phyloP scores from a whole-genome alignment of 257 asterid genomes.

The Striga asiatica region DNA sequence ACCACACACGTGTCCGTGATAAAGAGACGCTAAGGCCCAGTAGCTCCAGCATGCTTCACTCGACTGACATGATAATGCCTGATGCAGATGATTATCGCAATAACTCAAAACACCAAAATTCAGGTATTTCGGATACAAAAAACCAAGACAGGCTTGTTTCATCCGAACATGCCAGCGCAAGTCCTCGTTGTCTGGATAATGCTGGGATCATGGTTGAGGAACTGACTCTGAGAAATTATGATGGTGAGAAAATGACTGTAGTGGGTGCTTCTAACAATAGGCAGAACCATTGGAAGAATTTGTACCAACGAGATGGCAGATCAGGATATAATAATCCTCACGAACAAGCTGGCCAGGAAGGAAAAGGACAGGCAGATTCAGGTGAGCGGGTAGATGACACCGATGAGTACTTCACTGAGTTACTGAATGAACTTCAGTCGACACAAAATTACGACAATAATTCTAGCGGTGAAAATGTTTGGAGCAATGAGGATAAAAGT shows the following conservation, averaged over 20 bases:
- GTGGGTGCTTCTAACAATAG: too few relatives aligned
- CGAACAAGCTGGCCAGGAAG: slow-evolving; percentile 42
- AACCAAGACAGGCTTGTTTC: slow-evolving; percentile 62
- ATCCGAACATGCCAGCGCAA: slow-evolving; percentile 77
- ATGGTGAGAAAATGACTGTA: slow-evolving; percentile 18
- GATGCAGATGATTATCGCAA: slow-evolving; percentile 31
- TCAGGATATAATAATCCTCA: slow-evolving; percentile 35
- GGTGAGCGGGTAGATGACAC: slow-evolving; percentile 45
- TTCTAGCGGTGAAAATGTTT: slow-evolving; percentile 23
- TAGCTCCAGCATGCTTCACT: slow-evolving; percentile 42
- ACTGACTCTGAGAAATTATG: slow-evolving; percentile 55
- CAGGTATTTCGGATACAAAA: slow-evolving; percentile 37
- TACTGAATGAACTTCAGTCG: slow-evolving; percentile 36
- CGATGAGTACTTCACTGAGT: slow-evolving; percentile 34
- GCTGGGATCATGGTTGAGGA: slow-evolving; percentile 68
- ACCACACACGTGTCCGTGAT: slow-evolving; percentile 28
- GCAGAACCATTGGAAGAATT: too few relatives aligned
- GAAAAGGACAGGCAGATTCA: slow-evolving; percentile 36
- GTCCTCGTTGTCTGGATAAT: slow-evolving; percentile 67
- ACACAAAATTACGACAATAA: slow-evolving; percentile 15
- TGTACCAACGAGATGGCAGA: too few relatives aligned
- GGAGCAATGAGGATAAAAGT: slow-evolving; percentile 29
- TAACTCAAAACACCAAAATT: slow-evolving; percentile 26
- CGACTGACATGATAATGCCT: slow-evolving; percentile 60
- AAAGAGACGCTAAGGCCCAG: slow-evolving; percentile 49